phyloP scores from a whole-genome alignment of 176 grass and related monocot species.

The Pontederia paniculata region DNA sequence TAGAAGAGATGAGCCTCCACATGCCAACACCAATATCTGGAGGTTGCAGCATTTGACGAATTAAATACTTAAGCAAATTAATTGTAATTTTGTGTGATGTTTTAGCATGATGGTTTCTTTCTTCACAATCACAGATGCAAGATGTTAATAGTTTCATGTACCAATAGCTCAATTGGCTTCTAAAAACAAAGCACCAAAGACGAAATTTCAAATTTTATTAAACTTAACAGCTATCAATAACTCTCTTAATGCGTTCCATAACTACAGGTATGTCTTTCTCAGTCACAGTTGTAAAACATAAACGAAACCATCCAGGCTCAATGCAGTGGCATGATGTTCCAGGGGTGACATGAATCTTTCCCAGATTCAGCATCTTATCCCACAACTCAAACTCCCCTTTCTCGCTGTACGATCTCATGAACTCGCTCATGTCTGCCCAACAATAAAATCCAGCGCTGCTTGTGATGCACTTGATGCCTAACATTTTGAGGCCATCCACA shows the following conservation, averaged over 20 bases:
- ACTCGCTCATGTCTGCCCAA: slow-evolving; percentile 89
- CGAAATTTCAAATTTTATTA: neutral
- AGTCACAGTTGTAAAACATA: slow-evolving; percentile 72
- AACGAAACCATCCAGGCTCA: slow-evolving; percentile 91
- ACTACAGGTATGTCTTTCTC: slow-evolving; percentile 72
- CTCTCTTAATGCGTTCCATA: slow-evolving; percentile 59
- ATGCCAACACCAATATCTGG: no score
- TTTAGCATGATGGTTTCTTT: no score
- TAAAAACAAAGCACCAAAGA: neutral
- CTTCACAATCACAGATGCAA: no score
- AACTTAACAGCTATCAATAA: slow-evolving; percentile 27
- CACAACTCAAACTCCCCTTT: slow-evolving; percentile 81
- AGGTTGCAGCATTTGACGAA: no score
- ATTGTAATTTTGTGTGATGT: no score
- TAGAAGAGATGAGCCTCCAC: no score
- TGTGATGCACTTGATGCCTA: slow-evolving; percentile 63
- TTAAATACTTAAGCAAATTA: no score
- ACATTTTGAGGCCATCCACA: slow-evolving; percentile 40
- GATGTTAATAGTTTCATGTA: neutral
- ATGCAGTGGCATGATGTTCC: slow-evolving; percentile 91
- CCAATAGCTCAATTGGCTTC: neutral
- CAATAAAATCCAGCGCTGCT: slow-evolving; percentile 85
- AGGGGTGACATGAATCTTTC: slow-evolving; percentile 68
- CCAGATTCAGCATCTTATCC: slow-evolving; percentile 57
- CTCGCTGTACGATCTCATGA: slow-evolving; percentile 72